These are phyloP conservation scores for Quercus wislizeni DNA, from an alignment of 306 rosid genomes.

Conservation along the genomic window DNA sequence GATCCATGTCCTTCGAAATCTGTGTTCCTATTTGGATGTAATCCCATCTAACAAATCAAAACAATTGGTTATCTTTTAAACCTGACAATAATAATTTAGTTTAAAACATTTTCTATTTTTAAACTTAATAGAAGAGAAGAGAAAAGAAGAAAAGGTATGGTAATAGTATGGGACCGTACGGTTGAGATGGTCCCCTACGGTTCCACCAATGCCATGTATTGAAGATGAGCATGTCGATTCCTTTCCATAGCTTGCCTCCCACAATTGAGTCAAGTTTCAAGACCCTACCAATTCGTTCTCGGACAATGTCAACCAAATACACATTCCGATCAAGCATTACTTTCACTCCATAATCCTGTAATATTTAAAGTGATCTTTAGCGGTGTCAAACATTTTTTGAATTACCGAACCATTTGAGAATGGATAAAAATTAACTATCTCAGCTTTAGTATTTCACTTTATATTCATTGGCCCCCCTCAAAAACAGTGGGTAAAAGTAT, in stretches of 20 bases:
- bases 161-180: conserved; percentile 37
- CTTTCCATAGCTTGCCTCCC: conserved; percentile 62
- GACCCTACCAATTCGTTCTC: conserved; percentile 63
- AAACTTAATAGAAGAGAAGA: neutral
- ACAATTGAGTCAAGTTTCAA: conserved; percentile 75
- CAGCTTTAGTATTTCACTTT: no score
- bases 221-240: conserved; percentile 63
- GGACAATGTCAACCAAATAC: conserved; percentile 69
- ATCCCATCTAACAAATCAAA: conserved; percentile 68
- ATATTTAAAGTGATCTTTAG: no score
- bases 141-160: neutral
- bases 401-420: no score
- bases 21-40: conserved; percentile 48
- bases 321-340: conserved; percentile 85
- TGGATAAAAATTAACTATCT: no score
- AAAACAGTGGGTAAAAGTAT: no score
- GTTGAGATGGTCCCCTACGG: conserved; percentile 93
- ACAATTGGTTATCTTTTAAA: neutral
- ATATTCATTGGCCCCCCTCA: no score
- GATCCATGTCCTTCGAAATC: conserved; percentile 64
- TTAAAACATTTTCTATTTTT: neutral
- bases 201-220: conserved; percentile 99
- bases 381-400: no score
- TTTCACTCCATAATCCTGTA: conserved; percentile 68
- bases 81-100: neutral